These are phyloP conservation scores for Talaromyces sp. DNA, from an alignment of 2,329 filamentous ascomycete species.

Conservation along the genomic window DNA sequence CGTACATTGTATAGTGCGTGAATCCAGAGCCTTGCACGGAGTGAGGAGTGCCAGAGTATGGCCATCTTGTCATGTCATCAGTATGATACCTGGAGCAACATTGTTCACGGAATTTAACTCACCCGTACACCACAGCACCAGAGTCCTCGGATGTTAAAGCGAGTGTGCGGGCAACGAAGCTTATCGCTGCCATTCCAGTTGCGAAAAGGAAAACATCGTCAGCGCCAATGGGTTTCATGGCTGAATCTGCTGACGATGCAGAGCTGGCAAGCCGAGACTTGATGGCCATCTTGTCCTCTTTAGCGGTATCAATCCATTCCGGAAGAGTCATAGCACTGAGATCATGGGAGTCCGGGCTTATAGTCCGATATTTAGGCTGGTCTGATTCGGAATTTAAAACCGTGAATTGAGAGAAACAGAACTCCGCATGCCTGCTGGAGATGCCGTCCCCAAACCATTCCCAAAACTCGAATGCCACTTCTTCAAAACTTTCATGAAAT, in stretches of 20 bases:
- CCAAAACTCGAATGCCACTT: slow-evolving; percentile 4
- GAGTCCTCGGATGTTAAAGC: not conserved
- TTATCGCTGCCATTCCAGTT: slow-evolving; percentile 8
- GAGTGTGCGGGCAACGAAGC: slow-evolving; percentile 3
- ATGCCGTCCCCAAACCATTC: slow-evolving; percentile 7
- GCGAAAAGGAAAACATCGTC: slow-evolving; percentile 6
- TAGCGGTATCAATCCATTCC: not conserved
- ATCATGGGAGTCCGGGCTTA: not conserved
- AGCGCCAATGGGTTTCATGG: slow-evolving; percentile 2
- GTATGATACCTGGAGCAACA: not conserved
- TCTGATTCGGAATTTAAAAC: slow-evolving; percentile 1
- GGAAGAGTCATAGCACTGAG: not conserved
- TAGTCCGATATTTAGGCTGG: not conserved
- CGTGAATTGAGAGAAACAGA: not conserved
- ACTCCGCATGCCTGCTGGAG: slow-evolving; percentile 5
- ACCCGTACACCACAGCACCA: slow-evolving; percentile 10
- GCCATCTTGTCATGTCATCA: not conserved
- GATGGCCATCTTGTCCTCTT: not conserved
- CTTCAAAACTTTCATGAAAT: not conserved
- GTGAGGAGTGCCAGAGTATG: slow-evolving; percentile 4
- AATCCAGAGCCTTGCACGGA: slow-evolving; percentile 4
- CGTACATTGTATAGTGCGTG: slow-evolving; percentile 4
- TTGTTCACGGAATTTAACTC: not conserved
- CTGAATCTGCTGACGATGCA: not conserved
- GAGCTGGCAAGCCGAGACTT: not conserved